Evolutionary conservation across 2,329 filamentous ascomycete genomes (phyloP).

Genomic region (Pseudogymnoascus sp.): DNA sequence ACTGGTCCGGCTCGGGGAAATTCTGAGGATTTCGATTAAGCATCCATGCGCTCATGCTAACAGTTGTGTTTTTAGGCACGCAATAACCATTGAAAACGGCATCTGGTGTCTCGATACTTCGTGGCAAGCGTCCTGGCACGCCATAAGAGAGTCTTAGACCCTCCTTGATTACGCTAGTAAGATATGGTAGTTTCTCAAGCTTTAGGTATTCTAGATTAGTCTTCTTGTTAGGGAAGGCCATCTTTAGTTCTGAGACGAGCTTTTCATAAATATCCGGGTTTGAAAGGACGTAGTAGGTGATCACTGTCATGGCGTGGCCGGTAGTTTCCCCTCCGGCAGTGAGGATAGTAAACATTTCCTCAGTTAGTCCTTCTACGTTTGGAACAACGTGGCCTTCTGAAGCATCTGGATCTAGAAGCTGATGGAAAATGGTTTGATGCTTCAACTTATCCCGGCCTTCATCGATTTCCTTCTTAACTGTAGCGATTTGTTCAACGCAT

Average conservation of each 20-base stretch:
- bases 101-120: constrained; percentile 28
- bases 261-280: constrained; percentile 24
- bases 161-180: constrained; percentile 23
- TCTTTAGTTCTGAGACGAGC: constrained; percentile 25
- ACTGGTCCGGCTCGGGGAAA: constrained; percentile 26
- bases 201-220: constrained; percentile 1
- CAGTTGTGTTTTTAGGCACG: constrained; percentile 22
- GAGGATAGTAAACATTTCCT: constrained; percentile 13
- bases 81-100: constrained; percentile 28
- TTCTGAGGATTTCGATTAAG: background rate
- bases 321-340: constrained; percentile 31
- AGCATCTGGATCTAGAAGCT: constrained; percentile 19
- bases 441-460: background rate
- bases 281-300: constrained; percentile 25
- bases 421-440: constrained; percentile 24
- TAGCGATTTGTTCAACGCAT: background rate
- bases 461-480: background rate
- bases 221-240: constrained; percentile 26
- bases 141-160: constrained; percentile 26
- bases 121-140: constrained; percentile 28
- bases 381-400: too few relatives aligned
- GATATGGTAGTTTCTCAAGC: constrained; percentile 31
- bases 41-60: constrained; percentile 13
- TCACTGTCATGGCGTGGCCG: constrained; percentile 29
- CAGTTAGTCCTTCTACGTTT: too few relatives aligned